Percentiles rank a stretch among this genome's conserved stretches.
Evolutionary conservation across 1,284 basidiomycete species (phyloP).

Genomic region (Porogramme epimiltina): DNA sequence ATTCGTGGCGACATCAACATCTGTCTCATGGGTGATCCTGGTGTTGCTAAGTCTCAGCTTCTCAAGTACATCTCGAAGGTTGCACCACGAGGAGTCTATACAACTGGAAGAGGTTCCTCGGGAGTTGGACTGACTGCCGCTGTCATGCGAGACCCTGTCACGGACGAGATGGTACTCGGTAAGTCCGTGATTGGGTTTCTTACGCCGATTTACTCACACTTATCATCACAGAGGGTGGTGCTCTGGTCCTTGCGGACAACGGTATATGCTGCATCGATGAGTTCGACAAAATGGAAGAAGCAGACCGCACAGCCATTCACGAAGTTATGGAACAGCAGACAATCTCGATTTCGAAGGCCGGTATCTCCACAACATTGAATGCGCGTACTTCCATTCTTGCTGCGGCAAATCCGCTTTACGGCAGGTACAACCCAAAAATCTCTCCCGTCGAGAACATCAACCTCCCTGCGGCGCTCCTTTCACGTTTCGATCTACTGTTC

Average conservation of each 20-base stretch:
- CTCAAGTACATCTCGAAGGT: conserved; percentile 99
- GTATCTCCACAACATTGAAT: conserved; percentile 98
- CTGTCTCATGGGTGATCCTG: conserved; percentile 99
- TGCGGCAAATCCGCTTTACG: conserved; percentile 97
- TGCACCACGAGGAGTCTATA: conserved; percentile 96
- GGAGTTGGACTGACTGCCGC: conserved; percentile 99
- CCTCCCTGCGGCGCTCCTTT: conserved; percentile 93
- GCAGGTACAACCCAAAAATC: conserved; percentile 96
- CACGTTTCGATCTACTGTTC: conserved; percentile 96
- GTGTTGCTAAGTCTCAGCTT: conserved; percentile 98
- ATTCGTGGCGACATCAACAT: conserved; percentile 98
- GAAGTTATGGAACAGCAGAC: conserved; percentile 99
- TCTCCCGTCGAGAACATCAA: conserved; percentile 99
- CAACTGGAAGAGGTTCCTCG: conserved; percentile 96
- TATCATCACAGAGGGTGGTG: conserved; percentile 83
- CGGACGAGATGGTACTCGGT: conserved; percentile 99
- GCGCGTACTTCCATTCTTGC: conserved; percentile 98
- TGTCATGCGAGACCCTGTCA: conserved; percentile 99
- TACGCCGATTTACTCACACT: not conserved
- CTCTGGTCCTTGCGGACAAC: conserved; percentile 97
- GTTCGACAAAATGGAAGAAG: conserved; percentile 99
- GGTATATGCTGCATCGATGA: conserved; percentile 99
- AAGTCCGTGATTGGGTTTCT: conserved; percentile 34
- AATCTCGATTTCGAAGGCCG: conserved; percentile 98
- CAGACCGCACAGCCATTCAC: conserved; percentile 97